A percentile compares a stretch with the other conserved stretches of the same genome.
These are phyloP conservation scores for Elsinoe batatas DNA, from an alignment of 2,329 filamentous ascomycete species.

Conservation along the genomic window DNA sequence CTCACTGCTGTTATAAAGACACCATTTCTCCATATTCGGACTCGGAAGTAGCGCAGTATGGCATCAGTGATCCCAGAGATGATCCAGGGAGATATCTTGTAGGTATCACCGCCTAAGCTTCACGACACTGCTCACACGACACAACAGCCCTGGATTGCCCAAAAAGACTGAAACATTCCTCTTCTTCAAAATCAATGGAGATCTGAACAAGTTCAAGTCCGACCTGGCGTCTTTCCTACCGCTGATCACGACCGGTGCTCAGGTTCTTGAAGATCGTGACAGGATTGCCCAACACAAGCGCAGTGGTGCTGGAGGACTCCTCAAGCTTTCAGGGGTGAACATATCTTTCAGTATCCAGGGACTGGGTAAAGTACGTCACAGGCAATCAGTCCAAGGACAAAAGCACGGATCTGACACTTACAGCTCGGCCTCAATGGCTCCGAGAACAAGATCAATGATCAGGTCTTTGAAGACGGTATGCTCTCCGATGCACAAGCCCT, in stretches of 20 bases:
- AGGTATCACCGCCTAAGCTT: not conserved
- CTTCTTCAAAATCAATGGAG: slow-evolving; percentile 21
- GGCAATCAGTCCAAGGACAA: not conserved
- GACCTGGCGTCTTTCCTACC: slow-evolving; percentile 18
- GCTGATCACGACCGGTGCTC: slow-evolving; percentile 19
- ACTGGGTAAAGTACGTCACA: slow-evolving; percentile 20
- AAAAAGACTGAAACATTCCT: slow-evolving; percentile 22
- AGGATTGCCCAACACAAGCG: slow-evolving; percentile 19
- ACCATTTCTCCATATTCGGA: not conserved
- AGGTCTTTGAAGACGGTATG: slow-evolving; percentile 29
- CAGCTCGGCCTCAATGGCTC: slow-evolving; percentile 21
- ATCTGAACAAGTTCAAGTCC: slow-evolving; percentile 18
- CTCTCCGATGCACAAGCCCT: slow-evolving; percentile 24
- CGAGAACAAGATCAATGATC: slow-evolving; percentile 24
- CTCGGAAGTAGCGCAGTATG: not conserved
- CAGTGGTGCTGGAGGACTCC: slow-evolving; percentile 14
- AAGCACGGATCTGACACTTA: slow-evolving; percentile 10
- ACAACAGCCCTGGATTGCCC: slow-evolving; percentile 17
- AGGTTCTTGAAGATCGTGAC: slow-evolving; percentile 17
- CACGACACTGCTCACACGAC: not conserved
- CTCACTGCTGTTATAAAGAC: no score
- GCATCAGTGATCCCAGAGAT: slow-evolving; percentile 16
- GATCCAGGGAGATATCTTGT: slow-evolving; percentile 24
- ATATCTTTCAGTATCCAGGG: slow-evolving; percentile 23
- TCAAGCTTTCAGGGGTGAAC: slow-evolving; percentile 18